Evolutionary conservation across 192 early-diverging fungal species (phyloP).

Genomic region (Linnemannia zychae): DNA sequence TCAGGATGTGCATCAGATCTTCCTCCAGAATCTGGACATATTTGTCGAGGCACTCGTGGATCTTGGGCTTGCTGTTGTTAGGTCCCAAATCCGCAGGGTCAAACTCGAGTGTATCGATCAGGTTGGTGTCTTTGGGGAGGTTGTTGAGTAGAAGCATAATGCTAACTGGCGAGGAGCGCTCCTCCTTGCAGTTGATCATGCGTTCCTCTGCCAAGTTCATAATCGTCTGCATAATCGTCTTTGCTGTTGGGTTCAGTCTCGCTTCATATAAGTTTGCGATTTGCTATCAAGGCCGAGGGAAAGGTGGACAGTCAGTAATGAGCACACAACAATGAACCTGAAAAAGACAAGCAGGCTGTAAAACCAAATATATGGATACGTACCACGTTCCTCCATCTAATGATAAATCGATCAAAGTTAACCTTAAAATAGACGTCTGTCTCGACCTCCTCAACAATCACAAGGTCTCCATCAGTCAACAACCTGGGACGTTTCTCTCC

Average conservation of each 20-base stretch:
- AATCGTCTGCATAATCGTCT: slow-evolving; percentile 67
- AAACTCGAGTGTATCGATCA: slow-evolving; percentile 44
- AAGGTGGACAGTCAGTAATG: background rate
- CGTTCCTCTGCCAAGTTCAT: slow-evolving; percentile 70
- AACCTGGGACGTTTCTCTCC: slow-evolving; percentile 31
- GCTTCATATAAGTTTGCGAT: slow-evolving; percentile 70
- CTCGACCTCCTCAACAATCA: slow-evolving; percentile 61
- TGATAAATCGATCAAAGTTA: slow-evolving; percentile 76
- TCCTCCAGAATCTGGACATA: slow-evolving; percentile 74
- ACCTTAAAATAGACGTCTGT: slow-evolving; percentile 73
- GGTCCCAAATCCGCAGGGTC: slow-evolving; percentile 28
- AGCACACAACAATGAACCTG: background rate
- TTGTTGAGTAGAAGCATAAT: slow-evolving; percentile 17
- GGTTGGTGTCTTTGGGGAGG: slow-evolving; percentile 34
- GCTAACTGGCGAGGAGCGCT: slow-evolving; percentile 30
- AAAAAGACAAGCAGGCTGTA: background rate
- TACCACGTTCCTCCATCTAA: slow-evolving; percentile 74
- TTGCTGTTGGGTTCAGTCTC: slow-evolving; percentile 76
- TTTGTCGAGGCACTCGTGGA: slow-evolving; percentile 61
- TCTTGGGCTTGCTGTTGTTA: slow-evolving; percentile 23
- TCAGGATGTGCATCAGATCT: slow-evolving; percentile 65
- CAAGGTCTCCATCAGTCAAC: slow-evolving; percentile 14
- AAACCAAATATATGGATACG: background rate
- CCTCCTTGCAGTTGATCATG: slow-evolving; percentile 68
- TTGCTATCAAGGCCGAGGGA: slow-evolving; percentile 39